A percentile compares a stretch with the other conserved stretches of the same genome.
Evolutionary conservation across 2,329 filamentous ascomycete genomes (phyloP).

Genomic region (Trichoderma endophyticum): DNA sequence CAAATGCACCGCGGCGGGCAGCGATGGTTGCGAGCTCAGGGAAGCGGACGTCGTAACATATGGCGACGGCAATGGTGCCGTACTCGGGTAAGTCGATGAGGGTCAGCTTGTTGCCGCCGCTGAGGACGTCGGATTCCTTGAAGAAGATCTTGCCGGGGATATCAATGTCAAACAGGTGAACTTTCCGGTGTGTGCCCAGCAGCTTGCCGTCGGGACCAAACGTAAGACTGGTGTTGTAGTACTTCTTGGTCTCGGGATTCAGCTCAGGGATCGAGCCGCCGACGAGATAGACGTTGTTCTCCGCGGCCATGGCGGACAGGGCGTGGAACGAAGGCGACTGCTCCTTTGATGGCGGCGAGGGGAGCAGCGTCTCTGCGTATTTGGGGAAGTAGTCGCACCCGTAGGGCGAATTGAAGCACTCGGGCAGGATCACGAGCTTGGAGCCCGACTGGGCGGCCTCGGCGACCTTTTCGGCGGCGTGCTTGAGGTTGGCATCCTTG

Average conservation of each 20-base stretch:
- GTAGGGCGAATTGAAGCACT: constrained; percentile 99
- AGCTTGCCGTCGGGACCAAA: constrained; percentile 77
- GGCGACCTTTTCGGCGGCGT: constrained; percentile 77
- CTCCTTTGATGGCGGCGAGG: constrained; percentile 66
- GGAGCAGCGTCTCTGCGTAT: constrained; percentile 84
- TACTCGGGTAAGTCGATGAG: constrained; percentile 84
- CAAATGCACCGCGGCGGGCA: constrained; percentile 79
- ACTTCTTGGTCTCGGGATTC: constrained; percentile 54
- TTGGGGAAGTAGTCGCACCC: constrained; percentile 84
- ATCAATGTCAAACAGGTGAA: constrained; percentile 96
- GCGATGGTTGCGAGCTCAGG: constrained; percentile 90
- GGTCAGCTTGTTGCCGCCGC: constrained; percentile 79
- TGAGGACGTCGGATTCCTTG: constrained; percentile 83
- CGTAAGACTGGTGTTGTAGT: constrained; percentile 87
- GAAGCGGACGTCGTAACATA: constrained; percentile 98
- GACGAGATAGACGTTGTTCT: constrained; percentile 76
- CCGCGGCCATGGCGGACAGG: constrained; percentile 72
- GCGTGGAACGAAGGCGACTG: constrained; percentile 84
- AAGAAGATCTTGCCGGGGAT: constrained; percentile 95
- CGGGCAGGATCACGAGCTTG: constrained; percentile 84
- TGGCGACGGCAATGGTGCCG: constrained; percentile 81
- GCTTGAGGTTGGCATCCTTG: constrained; percentile 79
- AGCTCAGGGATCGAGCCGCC: constrained; percentile 92
- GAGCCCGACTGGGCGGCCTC: constrained; percentile 75
- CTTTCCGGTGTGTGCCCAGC: constrained; percentile 86